These are phyloP conservation scores for Zoysia matrella DNA, from an alignment of 202 grass and related monocot species.

Conservation along the genomic window DNA sequence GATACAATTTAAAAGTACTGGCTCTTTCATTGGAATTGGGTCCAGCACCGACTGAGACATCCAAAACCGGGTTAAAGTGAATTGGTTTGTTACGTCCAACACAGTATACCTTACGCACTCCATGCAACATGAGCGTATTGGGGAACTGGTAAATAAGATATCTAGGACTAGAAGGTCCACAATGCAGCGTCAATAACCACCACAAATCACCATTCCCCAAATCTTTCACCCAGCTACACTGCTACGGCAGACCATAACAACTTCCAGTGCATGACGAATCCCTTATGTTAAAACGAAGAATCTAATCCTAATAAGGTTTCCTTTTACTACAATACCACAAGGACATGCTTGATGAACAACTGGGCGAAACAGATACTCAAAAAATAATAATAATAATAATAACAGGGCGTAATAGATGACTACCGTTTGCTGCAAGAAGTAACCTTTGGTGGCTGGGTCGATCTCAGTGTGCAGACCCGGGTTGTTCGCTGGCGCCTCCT, in stretches of 20 bases:
- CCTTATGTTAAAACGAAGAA: not conserved
- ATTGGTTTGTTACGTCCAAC: not conserved
- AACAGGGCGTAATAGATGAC: not conserved
- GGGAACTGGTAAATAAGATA: not conserved
- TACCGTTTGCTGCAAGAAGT: conserved; percentile 92
- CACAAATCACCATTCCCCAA: not conserved
- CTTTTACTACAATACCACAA: not conserved
- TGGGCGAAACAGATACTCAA: not conserved
- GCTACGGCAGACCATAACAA: not conserved
- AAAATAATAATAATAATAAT: too few relatives aligned
- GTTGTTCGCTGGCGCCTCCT: conserved; percentile 76
- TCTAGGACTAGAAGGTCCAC: not conserved
- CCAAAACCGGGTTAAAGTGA: not conserved
- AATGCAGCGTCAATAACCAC: not conserved
- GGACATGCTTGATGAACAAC: not conserved
- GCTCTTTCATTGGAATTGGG: not conserved
- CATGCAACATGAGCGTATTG: not conserved
- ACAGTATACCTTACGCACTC: not conserved
- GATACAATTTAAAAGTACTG: not conserved
- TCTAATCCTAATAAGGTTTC: not conserved
- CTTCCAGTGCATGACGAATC: conserved; percentile 1
- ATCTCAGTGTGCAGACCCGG: conserved; percentile 69
- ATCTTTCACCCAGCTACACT: not conserved
- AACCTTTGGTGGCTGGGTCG: conserved; percentile 79
- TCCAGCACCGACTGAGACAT: not conserved